Evolutionary conservation across 345 rosid genomes (phyloP), one percentile per base, ranked within the genome.

Genomic region (Ceriops tagal): DNA sequence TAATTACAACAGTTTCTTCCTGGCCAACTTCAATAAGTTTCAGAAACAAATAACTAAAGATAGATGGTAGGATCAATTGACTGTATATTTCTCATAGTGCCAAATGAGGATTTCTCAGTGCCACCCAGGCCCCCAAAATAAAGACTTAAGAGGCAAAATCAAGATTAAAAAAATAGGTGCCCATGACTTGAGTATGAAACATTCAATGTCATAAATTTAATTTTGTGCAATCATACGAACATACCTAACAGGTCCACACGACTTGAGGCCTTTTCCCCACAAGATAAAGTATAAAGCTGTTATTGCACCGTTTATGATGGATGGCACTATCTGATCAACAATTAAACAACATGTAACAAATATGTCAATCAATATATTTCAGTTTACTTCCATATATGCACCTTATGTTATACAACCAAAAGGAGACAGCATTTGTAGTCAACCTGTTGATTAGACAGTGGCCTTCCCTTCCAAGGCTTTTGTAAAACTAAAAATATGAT

Each of bases 401-500:
- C 6, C 24, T 49, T 61, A 37, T 4, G 39, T 15, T 21, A 60
- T 46, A 49, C 10, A 20, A 11, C 6, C 21, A 24, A 6, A 52
- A 4, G 58, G 4, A 11, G 27, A 43, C 30, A 43, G 8, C 67
- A 65, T 59, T 43, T 43, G 49, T 13, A 13, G 18, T 3, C 53
- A 65, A 95, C 99, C 98, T 92, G 97, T 53, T 89, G 85, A 83
- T 85, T 92, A 43, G 96, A 83, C 71, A 95, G 93, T 3, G 93
- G 79, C 69, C 99, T 87, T 71, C 98, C 99, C 81, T 86, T 95
- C 99, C 99, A 95, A 62, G 99, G 98, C 80, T 92, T 95, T 69
- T 95, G 99, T 77, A 90, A 18, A 39, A 85, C 70, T 71, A 95
- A 81, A 75, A 92, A 90, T 53, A 87, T 1, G 73, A 88, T 57